A percentile compares a stretch with the other conserved stretches of the same genome.
phyloP scores from a whole-genome alignment of 31 red algal species.

The Odonthalia washingtoniensis region DNA sequence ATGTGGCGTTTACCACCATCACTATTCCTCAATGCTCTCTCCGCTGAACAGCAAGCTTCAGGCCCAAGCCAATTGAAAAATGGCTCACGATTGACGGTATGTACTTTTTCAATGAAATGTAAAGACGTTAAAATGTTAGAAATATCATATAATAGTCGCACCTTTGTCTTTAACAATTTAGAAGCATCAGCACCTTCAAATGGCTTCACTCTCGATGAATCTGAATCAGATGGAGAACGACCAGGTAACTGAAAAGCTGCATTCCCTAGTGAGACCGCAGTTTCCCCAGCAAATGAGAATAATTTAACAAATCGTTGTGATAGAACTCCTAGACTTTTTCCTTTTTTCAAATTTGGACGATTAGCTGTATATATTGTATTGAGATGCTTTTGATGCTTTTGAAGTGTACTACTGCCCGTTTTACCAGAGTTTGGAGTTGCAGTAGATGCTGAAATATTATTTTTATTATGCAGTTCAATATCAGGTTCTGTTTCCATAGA shows the following conservation, averaged over 20 bases:
- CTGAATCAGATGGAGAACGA: no score
- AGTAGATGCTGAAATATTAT: no score
- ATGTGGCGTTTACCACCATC: background rate
- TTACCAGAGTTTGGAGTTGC: no score
- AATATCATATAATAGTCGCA: conserved; percentile 97
- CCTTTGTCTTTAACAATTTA: conserved; percentile 96
- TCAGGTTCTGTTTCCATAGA: no score
- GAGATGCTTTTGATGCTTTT: no score
- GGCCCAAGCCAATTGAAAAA: conserved; percentile 69
- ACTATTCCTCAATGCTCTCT: conserved; percentile 7
- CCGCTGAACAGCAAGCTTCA: conserved; percentile 26
- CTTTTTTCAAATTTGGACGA: no score
- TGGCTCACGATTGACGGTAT: conserved; percentile 79
- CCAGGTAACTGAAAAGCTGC: conserved; percentile 72
- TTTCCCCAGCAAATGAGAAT: conserved; percentile 68
- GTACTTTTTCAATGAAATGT: conserved; percentile 80
- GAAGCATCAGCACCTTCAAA: no score
- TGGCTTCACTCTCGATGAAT: no score
- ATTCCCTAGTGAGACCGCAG: conserved; percentile 67
- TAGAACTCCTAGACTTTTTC: conserved; percentile 89
- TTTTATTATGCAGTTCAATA: no score
- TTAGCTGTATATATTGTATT: no score
- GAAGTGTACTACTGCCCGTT: no score
- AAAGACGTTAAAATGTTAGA: conserved; percentile 93
- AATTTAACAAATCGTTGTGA: conserved; percentile 94